Conservation (phyloP, 2,329 filamentous ascomycete species). For the Colletotrichum sp. region DNA sequence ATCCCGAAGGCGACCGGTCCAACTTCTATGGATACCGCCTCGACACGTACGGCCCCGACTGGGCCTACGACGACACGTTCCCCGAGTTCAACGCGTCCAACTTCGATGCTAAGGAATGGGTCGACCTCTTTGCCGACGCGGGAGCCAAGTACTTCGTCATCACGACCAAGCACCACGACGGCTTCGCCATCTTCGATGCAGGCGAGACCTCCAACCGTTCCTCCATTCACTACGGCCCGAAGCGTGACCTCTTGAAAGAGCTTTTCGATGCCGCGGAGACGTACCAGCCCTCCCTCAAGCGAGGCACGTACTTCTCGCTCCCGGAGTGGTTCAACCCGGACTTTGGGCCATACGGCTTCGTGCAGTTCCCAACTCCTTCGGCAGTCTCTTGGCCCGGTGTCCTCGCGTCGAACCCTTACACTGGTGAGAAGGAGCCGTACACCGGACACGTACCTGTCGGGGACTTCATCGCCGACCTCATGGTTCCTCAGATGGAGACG, state of each 20-base stretch:
- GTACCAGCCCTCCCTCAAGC: slow-evolving; percentile 25
- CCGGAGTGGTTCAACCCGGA: slow-evolving; percentile 56
- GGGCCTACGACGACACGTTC: slow-evolving; percentile 62
- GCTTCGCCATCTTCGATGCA: slow-evolving; percentile 49
- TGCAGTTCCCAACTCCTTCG: slow-evolving; percentile 36
- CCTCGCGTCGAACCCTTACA: slow-evolving; percentile 44
- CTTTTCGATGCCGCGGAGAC: slow-evolving; percentile 38
- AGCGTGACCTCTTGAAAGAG: slow-evolving; percentile 33
- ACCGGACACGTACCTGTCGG: slow-evolving; percentile 40
- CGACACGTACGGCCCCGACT: slow-evolving; percentile 52
- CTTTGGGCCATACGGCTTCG: slow-evolving; percentile 47
- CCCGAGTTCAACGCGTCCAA: slow-evolving; percentile 53
- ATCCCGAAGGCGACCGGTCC: slow-evolving; percentile 15
- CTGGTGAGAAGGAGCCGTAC: slow-evolving; percentile 43
- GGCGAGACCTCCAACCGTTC: slow-evolving; percentile 42
- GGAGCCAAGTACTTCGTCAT: slow-evolving; percentile 56
- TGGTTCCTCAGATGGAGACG: slow-evolving; percentile 51
- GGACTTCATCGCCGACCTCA: slow-evolving; percentile 48
- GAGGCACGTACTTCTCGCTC: slow-evolving; percentile 51
- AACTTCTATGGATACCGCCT: slow-evolving; percentile 51
- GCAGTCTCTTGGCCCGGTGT: slow-evolving; percentile 35
- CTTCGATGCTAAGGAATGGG: slow-evolving; percentile 58
- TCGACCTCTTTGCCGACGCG: slow-evolving; percentile 56
- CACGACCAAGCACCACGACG: slow-evolving; percentile 53
- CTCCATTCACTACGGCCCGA: slow-evolving; percentile 41